These are phyloP conservation scores for Mortierella sp. DNA, from an alignment of 371 early-diverging fungal genomes.

Conservation along the genomic window DNA sequence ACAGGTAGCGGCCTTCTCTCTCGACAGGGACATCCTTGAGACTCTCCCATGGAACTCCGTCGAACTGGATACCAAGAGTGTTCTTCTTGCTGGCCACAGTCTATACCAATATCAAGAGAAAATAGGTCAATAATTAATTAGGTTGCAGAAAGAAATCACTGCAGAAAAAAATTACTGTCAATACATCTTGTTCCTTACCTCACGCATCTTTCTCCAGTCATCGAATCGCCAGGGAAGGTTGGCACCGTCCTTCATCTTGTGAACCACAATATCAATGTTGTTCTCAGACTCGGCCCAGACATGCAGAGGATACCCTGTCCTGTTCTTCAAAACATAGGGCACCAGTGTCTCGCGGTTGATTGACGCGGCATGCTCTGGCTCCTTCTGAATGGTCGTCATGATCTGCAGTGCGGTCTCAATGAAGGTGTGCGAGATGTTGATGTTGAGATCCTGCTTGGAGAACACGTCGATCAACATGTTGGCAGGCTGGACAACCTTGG, in stretches of 20 bases:
- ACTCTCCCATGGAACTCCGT: slow-evolving; percentile 92
- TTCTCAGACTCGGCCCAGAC: slow-evolving; percentile 85
- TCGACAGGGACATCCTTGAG: slow-evolving; percentile 90
- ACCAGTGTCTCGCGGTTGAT: slow-evolving; percentile 63
- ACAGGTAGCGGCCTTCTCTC: slow-evolving; percentile 84
- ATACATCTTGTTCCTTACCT: slow-evolving; percentile 61
- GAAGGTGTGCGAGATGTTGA: slow-evolving; percentile 90
- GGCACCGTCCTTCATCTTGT: slow-evolving; percentile 76
- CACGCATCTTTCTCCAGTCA: slow-evolving; percentile 94
- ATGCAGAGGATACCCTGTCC: slow-evolving; percentile 90
- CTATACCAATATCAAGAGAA: neutral
- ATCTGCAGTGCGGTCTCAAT: slow-evolving; percentile 85
- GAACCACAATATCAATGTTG: slow-evolving; percentile 75
- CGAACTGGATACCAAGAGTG: slow-evolving; percentile 86
- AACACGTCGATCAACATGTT: slow-evolving; percentile 73
- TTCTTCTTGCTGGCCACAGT: slow-evolving; percentile 69
- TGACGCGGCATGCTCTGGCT: slow-evolving; percentile 55
- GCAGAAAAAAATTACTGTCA: neutral
- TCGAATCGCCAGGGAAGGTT: slow-evolving; percentile 95
- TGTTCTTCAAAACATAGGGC: slow-evolving; percentile 90
- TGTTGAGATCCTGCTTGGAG: slow-evolving; percentile 85
- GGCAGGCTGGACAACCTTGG: slow-evolving; percentile 53
- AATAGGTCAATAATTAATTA: neutral
- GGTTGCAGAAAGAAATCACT: neutral
- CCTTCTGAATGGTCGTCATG: slow-evolving; percentile 68